Percentiles rank a stretch among this genome's conserved stretches.
Conservation (phyloP, 192 early-diverging fungal species). For the Podila clonocystis region DNA sequence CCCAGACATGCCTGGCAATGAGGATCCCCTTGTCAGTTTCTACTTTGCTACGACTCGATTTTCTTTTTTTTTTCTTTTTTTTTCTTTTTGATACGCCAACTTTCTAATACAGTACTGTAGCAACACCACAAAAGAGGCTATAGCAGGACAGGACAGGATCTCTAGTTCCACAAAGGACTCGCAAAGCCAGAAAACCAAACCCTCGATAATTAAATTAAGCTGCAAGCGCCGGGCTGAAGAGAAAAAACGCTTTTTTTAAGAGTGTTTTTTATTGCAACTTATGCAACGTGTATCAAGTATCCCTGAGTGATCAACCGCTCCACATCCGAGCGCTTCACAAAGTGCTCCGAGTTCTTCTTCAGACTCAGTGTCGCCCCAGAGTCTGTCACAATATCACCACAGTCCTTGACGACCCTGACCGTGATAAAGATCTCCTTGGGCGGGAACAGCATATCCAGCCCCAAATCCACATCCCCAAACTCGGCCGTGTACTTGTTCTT, state of each 20-base stretch:
- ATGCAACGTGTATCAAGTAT: conserved; percentile 78
- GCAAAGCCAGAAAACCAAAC: not conserved
- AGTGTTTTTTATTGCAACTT: not conserved
- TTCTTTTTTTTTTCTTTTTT: not conserved
- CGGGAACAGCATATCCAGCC: conserved; percentile 77
- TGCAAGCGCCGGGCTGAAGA: too few relatives aligned
- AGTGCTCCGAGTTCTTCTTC: conserved; percentile 85
- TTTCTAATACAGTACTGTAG: not conserved
- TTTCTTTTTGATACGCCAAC: not conserved
- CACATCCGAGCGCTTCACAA: conserved; percentile 86
- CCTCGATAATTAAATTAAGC: too few relatives aligned
- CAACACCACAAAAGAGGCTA: not conserved
- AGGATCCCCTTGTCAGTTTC: not conserved
- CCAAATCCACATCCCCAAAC: conserved; percentile 77
- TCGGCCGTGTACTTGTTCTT: conserved; percentile 74
- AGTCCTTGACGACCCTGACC: conserved; percentile 87
- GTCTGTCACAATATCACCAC: conserved; percentile 92
- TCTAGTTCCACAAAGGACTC: not conserved
- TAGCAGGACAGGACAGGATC: too few relatives aligned
- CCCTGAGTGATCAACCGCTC: conserved; percentile 90
- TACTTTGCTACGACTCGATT: not conserved
- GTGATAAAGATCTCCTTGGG: conserved; percentile 94
- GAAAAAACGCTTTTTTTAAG: not conserved
- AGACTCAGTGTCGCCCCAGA: conserved; percentile 79
- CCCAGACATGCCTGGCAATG: too few relatives aligned